These are phyloP conservation scores for Paraleonurus japonicus DNA, from an alignment of 257 asterid species.

Conservation along the genomic window DNA sequence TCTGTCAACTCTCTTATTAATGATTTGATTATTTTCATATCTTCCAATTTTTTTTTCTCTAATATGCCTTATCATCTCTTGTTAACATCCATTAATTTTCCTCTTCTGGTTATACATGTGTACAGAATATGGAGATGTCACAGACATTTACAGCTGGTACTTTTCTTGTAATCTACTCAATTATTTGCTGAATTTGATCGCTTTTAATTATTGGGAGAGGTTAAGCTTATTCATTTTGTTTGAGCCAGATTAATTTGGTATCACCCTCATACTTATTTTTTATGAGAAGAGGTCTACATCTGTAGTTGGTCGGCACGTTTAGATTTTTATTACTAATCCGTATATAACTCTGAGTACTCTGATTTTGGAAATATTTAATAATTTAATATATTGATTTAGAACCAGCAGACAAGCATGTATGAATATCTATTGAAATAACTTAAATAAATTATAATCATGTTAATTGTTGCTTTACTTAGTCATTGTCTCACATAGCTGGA, in stretches of 20 bases:
- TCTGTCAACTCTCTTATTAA: not conserved
- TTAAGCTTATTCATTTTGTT: not conserved
- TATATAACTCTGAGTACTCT: not conserved
- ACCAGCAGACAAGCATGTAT: conserved; percentile 1
- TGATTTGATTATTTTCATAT: not conserved
- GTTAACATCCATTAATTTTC: conserved; percentile 21
- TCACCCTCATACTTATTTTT: not conserved
- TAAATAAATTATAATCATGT: not conserved
- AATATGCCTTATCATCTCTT: not conserved
- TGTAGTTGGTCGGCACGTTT: not conserved
- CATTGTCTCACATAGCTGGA: not conserved
- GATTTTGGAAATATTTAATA: not conserved
- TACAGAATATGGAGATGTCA: conserved; percentile 93
- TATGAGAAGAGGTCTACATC: not conserved
- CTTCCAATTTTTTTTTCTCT: conserved; percentile 7
- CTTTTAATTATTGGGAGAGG: not conserved
- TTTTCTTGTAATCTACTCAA: conserved; percentile 20
- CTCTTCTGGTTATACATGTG: conserved; percentile 19
- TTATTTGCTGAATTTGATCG: conserved; percentile 1
- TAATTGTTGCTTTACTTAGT: conserved; percentile 6
- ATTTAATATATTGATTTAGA: not conserved
- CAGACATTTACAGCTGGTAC: conserved; percentile 94
- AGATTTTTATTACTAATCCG: not conserved
- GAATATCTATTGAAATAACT: not conserved
- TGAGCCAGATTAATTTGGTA: not conserved